Conservation (phyloP, 2,329 filamentous ascomycete genomes). For the Talaromyces sp. region DNA sequence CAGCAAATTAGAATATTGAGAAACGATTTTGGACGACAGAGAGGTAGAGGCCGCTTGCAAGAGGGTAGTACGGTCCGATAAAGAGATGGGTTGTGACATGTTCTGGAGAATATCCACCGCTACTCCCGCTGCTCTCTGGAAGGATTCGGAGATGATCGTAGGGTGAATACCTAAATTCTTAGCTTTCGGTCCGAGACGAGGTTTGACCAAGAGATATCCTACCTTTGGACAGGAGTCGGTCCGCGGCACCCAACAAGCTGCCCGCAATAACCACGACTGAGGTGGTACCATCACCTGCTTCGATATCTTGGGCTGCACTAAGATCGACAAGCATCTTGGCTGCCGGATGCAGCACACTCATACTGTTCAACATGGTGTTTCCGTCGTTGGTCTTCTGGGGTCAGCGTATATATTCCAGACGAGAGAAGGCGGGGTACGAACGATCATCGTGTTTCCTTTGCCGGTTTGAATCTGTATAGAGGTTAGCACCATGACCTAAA, state of each 20-base stretch:
- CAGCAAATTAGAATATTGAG: constrained; percentile 89
- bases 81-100: constrained; percentile 90
- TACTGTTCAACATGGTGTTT: constrained; percentile 98
- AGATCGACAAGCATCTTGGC: constrained; percentile 99
- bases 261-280: constrained; percentile 98
- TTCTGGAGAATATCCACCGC: constrained; percentile 86
- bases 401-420: constrained; percentile 23
- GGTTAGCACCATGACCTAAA: constrained; percentile 17
- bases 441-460: constrained; percentile 94
- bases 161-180: constrained; percentile 68
- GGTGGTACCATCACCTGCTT: constrained; percentile 96
- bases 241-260: constrained; percentile 87
- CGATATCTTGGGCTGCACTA: constrained; percentile 94
- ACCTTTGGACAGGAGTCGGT: constrained; percentile 83
- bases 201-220: background rate
- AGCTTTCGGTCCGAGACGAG: background rate
- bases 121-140: constrained; percentile 87
- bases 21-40: constrained; percentile 96
- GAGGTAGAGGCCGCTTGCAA: constrained; percentile 96
- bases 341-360: constrained; percentile 99
- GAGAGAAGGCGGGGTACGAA: constrained; percentile 28
- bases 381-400: constrained; percentile 77
- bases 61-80: constrained; percentile 82
- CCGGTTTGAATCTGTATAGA: constrained; percentile 71
- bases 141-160: constrained; percentile 94